Evolutionary conservation across 2,329 filamentous ascomycete species (phyloP).

Genomic region (Podosphaera fusca): DNA sequence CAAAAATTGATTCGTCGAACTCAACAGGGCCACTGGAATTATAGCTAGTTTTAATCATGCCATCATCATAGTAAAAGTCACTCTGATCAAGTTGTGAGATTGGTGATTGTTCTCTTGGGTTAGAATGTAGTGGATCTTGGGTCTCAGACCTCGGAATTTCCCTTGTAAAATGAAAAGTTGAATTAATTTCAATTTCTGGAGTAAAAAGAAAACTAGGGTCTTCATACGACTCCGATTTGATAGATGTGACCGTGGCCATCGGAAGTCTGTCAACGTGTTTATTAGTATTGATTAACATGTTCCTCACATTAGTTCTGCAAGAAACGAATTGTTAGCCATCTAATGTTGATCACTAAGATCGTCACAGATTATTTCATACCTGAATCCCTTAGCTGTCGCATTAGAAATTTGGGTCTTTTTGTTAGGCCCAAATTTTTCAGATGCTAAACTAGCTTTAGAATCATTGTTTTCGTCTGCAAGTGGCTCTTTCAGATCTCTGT

Average conservation of each 20-base stretch:
- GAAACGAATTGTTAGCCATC: conserved; percentile 25
- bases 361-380: neutral
- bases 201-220: neutral
- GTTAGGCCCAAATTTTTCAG: neutral
- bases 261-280: conserved; percentile 9
- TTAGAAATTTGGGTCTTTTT: no score
- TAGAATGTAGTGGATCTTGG: neutral
- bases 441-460: neutral
- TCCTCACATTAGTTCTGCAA: conserved; percentile 7
- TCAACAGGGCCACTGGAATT: conserved; percentile 23
- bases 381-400: no score
- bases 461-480: conserved; percentile 34
- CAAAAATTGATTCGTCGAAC: conserved; percentile 55
- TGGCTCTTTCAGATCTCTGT: conserved; percentile 41
- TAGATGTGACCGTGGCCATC: neutral
- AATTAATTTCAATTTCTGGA: no score
- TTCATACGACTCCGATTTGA: neutral
- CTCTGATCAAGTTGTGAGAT: conserved; percentile 22
- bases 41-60: conserved; percentile 25
- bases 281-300: neutral
- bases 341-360: conserved; percentile 40
- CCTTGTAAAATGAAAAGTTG: no score
- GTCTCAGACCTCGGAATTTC: conserved; percentile 6
- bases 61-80: conserved; percentile 49
- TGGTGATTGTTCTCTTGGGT: neutral